Base-by-base conservation (phyloP, 257 asterid species). In the Nicotiana paniculata region DNA sequence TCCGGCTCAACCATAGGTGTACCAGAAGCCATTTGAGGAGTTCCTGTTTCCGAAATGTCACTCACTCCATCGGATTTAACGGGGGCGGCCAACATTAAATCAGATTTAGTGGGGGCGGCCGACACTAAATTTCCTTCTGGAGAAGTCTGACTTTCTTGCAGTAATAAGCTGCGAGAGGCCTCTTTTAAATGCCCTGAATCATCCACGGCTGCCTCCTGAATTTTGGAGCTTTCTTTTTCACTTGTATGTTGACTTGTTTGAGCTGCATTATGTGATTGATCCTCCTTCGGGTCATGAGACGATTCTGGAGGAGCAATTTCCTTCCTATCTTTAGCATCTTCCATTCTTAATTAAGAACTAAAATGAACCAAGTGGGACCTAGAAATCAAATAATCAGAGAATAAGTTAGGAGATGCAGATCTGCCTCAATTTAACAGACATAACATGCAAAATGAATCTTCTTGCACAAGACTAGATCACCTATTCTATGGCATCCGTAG, bases 281-380 rank as follows among this genome's bases (percentile, higher is more conserved):
- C 89, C 79, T 88, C 88, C 53, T 82, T 79, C 28, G 81, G 81
- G 37, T 84, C 77, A 43, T 82, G 85, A 79, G 90, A 76, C 74
- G 92, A 83, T 81, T 87, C 91, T 30, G 86, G 69, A 72, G 87
- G 84, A 82, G 88, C 81, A 85, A 84, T 86, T 83, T 81, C 91
- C 26, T 78, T 77, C n/a, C 67, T 63, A 69, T 57, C 75, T 83
- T 89, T 86, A 77, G 83, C 88, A 81, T 87, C 95, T 86, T 90
- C 97, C 99, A 96, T 96, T 82, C 82, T 75, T 24, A 77, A 86
- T 24, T 69, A 81, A 58, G 81, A 84, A 84, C 85, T 64, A 78
- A 63, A 81, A 37, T 43, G 82, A 83, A 82, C 77, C 83, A 66
- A 82, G 78, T 28, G 35, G 84, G 77, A 78, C 87, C 87, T 89